Evolutionary conservation across 345 rosid genomes (phyloP).

Genomic region (Jatropha curcas): DNA sequence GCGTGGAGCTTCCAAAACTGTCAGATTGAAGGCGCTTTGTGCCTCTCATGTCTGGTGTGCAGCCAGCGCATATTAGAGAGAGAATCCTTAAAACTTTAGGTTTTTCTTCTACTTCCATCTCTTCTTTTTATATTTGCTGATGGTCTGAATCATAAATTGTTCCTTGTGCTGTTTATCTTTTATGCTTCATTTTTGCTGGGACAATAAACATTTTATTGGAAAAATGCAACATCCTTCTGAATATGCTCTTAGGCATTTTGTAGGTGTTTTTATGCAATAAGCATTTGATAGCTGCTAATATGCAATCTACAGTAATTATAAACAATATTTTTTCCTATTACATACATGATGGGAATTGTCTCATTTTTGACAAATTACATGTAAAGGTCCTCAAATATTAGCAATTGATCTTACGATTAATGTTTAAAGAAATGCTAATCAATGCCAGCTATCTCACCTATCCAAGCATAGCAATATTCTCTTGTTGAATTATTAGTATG

Average conservation of each 20-base stretch:
- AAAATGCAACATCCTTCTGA: background rate
- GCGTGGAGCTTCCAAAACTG: background rate
- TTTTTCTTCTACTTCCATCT: background rate
- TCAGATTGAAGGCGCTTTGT: background rate
- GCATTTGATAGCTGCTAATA: background rate
- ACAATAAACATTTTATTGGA: background rate
- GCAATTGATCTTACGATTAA: background rate
- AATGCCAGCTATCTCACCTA: too few species aligned
- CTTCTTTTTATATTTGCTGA: background rate
- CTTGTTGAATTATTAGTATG: too few species aligned
- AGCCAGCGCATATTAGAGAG: background rate
- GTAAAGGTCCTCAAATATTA: background rate
- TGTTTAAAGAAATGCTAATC: background rate
- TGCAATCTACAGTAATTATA: too few species aligned
- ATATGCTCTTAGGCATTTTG: background rate
- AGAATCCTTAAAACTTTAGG: background rate
- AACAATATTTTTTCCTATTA: background rate
- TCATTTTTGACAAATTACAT: background rate
- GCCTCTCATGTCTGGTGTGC: background rate
- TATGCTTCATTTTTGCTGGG: background rate
- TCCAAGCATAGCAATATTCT: too few species aligned
- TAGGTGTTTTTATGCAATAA: background rate
- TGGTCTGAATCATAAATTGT: background rate
- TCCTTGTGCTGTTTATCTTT: background rate
- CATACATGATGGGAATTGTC: background rate